A percentile compares a stretch with the other conserved stretches of the same genome.
These are phyloP conservation scores for Calonectria honghensis DNA, from an alignment of 2,329 filamentous ascomycete genomes.

Conservation along the genomic window DNA sequence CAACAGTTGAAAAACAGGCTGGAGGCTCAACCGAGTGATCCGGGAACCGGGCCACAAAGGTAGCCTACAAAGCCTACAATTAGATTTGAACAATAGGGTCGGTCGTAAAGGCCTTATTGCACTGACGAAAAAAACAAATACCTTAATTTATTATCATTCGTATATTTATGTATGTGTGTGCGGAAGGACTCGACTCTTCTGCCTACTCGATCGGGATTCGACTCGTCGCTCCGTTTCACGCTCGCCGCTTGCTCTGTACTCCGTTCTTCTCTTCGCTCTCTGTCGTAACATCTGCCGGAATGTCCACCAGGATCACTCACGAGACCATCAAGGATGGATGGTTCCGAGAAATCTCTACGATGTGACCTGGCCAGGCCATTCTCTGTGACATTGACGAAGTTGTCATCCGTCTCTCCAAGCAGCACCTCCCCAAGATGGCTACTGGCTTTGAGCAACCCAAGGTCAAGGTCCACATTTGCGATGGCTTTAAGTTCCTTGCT, in stretches of 20 bases:
- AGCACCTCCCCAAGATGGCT: conserved; percentile 96
- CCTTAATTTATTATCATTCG: no score
- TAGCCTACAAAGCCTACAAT: no score
- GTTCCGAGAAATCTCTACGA: conserved; percentile 99
- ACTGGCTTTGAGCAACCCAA: conserved; percentile 96
- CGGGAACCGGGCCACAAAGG: no score
- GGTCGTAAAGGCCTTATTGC: no score
- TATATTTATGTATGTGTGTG: no score
- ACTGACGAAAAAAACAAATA: no score
- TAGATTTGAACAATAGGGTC: no score
- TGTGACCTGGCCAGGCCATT: conserved; percentile 98
- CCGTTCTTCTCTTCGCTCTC: conserved; percentile 31
- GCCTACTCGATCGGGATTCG: no score
- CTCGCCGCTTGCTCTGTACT: no score
- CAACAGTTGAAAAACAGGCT: not conserved
- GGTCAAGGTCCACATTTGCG: conserved; percentile 92
- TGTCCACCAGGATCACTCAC: conserved; percentile 78
- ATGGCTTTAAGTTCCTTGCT: conserved; percentile 98
- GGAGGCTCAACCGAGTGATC: no score
- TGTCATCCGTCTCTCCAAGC: conserved; percentile 98
- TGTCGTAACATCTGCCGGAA: conserved; percentile 63
- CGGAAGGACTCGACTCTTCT: no score
- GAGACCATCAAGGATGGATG: conserved; percentile 95
- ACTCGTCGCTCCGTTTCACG: no score
- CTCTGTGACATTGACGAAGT: conserved; percentile 99